Conservation (phyloP, 495 filamentous ascomycete species). For the Lichenothelia convexa region DNA sequence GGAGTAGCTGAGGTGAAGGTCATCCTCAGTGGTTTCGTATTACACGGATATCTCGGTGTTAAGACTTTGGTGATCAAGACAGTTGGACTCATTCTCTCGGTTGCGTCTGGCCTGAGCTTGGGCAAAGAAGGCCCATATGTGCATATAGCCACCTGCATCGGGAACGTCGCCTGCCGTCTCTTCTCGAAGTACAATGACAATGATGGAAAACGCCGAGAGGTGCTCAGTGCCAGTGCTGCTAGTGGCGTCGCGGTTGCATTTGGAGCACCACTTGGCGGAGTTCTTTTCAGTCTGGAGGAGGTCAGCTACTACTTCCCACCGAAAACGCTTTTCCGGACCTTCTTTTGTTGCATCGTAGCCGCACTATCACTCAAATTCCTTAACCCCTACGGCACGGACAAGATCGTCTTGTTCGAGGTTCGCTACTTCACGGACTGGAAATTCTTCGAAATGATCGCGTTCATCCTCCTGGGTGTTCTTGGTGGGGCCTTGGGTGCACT, state of each 20-base stretch:
- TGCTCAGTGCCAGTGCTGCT: conserved; percentile 79
- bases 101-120: conserved; percentile 79
- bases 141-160: conserved; percentile 89
- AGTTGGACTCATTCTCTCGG: conserved; percentile 63
- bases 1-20: conserved; percentile 96
- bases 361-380: conserved; percentile 82
- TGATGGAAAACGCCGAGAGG: conserved; percentile 78
- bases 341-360: conserved; percentile 95
- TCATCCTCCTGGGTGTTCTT: conserved; percentile 67
- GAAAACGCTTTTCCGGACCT: conserved; percentile 95
- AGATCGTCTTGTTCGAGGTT: conserved; percentile 92
- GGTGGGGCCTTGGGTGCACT: conserved; percentile 73
- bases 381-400: conserved; percentile 88
- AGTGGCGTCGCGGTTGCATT: conserved; percentile 91
- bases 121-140: conserved; percentile 97
- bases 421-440: conserved; percentile 86
- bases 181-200: conserved; percentile 90
- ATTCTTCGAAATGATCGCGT: conserved; percentile 74
- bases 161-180: conserved; percentile 83
- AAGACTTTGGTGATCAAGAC: conserved; percentile 82
- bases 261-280: conserved; percentile 64
- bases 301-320: conserved; percentile 95
- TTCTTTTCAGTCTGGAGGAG: conserved; percentile 66
- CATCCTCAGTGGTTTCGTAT: conserved; percentile 89
- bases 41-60: conserved; percentile 86